Conservation (phyloP, 257 asterid genomes). For the Thymus mandschuricus region DNA sequence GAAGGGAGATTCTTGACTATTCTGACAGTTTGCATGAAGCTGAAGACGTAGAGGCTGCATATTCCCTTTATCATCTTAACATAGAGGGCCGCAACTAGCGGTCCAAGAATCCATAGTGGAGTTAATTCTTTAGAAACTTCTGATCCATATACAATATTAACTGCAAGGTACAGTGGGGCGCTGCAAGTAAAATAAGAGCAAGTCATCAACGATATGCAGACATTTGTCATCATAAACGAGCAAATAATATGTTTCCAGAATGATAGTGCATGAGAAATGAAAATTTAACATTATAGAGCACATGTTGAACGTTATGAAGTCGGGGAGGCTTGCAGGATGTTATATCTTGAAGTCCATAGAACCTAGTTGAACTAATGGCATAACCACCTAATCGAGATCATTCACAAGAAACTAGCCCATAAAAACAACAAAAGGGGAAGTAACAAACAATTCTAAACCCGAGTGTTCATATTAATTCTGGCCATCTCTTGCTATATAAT, state of each 20-base stretch:
- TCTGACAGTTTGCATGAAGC: slow-evolving; percentile 67
- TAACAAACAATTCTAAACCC: neutral
- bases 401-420: neutral
- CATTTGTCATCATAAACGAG: neutral
- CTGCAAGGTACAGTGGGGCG: slow-evolving; percentile 62
- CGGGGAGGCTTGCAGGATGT: neutral
- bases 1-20: slow-evolving; percentile 61
- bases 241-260: neutral
- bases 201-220: slow-evolving; percentile 23
- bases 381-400: neutral
- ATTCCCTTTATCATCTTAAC: slow-evolving; percentile 59
- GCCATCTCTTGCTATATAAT: slow-evolving; percentile 5
- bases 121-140: slow-evolving; percentile 78
- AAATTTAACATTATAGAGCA: neutral
- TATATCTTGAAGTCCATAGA: neutral
- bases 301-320: neutral
- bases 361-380: neutral
- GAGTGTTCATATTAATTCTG: slow-evolving; percentile 1
- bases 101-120: slow-evolving; percentile 90
- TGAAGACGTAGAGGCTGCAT: slow-evolving; percentile 61
- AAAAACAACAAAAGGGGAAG: neutral
- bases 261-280: neutral
- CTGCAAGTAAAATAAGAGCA: slow-evolving; percentile 51
- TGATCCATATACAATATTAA: slow-evolving; percentile 61
- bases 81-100: slow-evolving; percentile 64